Evolutionary conservation across 2,329 filamentous ascomycete genomes (phyloP).

Genomic region (Calonectria leucothoes): DNA sequence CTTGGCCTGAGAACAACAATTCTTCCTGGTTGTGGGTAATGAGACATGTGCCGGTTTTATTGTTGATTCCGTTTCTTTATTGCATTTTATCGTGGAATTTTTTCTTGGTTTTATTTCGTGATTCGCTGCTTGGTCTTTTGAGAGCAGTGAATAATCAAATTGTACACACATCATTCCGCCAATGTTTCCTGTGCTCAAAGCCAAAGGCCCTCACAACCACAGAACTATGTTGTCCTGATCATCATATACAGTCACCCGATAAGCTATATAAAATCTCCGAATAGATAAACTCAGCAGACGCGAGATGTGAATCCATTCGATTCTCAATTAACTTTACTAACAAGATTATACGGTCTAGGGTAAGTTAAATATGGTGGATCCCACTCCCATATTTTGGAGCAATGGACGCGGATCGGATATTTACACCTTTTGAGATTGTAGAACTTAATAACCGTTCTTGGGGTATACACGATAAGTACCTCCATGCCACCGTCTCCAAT

Average conservation of each 20-base stretch:
- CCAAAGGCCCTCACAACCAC: not conserved
- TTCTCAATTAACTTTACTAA: not conserved
- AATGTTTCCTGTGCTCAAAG: too few species aligned
- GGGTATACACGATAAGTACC: conserved; percentile 41
- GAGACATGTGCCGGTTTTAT: too few species aligned
- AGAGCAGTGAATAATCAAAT: too few species aligned
- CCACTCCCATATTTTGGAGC: not conserved
- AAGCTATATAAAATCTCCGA: not conserved
- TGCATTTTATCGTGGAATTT: not conserved
- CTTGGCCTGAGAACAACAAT: not conserved
- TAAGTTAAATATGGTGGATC: not conserved
- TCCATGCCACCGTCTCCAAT: conserved; percentile 28
- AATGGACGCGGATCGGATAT: not conserved
- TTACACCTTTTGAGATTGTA: not conserved
- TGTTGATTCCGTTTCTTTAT: not conserved
- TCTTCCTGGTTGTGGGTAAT: not conserved
- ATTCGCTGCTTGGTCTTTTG: too few species aligned
- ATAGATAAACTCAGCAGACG: not conserved
- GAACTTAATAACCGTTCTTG: conserved; percentile 18
- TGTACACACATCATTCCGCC: too few species aligned
- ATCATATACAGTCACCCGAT: not conserved
- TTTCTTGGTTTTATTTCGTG: not conserved
- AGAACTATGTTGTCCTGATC: not conserved
- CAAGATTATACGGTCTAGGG: not conserved
- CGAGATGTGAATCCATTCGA: not conserved